Conservation (phyloP, 2,329 filamentous ascomycete species). For the Aplosporella prunicola region DNA sequence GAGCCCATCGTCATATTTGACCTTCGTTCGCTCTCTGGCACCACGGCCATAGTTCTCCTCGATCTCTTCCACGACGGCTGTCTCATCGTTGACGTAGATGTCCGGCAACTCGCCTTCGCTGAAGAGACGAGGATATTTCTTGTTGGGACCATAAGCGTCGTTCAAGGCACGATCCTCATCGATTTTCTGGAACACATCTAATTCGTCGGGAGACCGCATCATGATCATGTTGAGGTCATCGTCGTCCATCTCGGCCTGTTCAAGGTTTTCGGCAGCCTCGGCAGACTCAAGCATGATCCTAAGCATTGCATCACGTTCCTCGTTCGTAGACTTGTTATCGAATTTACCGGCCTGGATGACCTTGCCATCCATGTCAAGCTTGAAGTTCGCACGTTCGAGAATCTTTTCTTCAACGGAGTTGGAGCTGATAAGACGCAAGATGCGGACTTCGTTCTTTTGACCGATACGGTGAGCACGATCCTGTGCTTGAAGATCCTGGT, state of each 20-base stretch:
- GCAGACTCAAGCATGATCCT: slow-evolving; percentile 82
- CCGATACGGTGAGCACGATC: slow-evolving; percentile 99
- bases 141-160: slow-evolving; percentile 62
- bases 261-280: slow-evolving; percentile 58
- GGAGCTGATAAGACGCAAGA: slow-evolving; percentile 87
- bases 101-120: slow-evolving; percentile 82
- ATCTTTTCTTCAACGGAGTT: slow-evolving; percentile 99
- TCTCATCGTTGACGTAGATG: slow-evolving; percentile 83
- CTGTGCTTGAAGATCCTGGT: slow-evolving; percentile 97
- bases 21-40: slow-evolving; percentile 85
- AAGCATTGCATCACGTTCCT: slow-evolving; percentile 93
- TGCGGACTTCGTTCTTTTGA: slow-evolving; percentile 98
- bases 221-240: slow-evolving; percentile 94
- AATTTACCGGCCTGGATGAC: slow-evolving; percentile 99
- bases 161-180: slow-evolving; percentile 64
- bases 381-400: slow-evolving; percentile 89
- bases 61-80: slow-evolving; percentile 67
- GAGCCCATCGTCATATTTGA: slow-evolving; percentile 92
- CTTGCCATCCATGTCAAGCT: slow-evolving; percentile 98
- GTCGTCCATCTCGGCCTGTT: slow-evolving; percentile 97
- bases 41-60: slow-evolving; percentile 73
- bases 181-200: slow-evolving; percentile 68
- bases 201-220: slow-evolving; percentile 75
- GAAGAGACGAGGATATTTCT: slow-evolving; percentile 69
- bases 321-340: slow-evolving; percentile 98